phyloP scores from a whole-genome alignment of 2,329 filamentous ascomycete species.

The Beauveria bassiana region DNA sequence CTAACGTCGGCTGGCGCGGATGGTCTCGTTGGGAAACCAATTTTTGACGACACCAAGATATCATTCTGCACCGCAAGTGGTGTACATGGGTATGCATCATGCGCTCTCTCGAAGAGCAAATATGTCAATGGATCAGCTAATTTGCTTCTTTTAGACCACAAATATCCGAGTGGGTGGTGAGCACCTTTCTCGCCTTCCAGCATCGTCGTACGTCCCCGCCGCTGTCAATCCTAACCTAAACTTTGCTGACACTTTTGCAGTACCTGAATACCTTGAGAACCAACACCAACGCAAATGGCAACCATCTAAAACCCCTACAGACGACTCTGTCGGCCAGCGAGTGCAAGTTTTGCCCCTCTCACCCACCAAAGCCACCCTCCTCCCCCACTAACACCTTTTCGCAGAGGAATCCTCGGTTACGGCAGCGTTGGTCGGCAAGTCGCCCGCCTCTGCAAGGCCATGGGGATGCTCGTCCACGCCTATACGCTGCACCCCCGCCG shows the following conservation, averaged over 20 bases:
- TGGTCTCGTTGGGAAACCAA: slow-evolving; percentile 34
- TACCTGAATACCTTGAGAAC: slow-evolving; percentile 36
- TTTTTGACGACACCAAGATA: slow-evolving; percentile 43
- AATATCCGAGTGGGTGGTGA: slow-evolving; percentile 50
- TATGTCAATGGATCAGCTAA: background rate
- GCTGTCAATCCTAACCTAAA: background rate
- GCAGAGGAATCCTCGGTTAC: slow-evolving; percentile 46
- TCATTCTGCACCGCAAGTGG: slow-evolving; percentile 49
- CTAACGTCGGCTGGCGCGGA: slow-evolving; percentile 48
- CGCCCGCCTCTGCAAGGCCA: slow-evolving; percentile 49
- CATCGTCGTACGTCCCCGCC: slow-evolving; percentile 32
- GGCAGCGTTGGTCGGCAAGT: slow-evolving; percentile 46
- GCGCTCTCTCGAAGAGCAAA: too few relatives aligned
- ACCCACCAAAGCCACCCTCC: too few relatives aligned
- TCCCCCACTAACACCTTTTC: background rate
- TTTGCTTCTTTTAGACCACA: slow-evolving; percentile 34
- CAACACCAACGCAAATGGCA: slow-evolving; percentile 38
- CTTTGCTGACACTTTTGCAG: slow-evolving; percentile 19
- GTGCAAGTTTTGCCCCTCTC: slow-evolving; percentile 31
- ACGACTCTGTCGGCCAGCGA: slow-evolving; percentile 40
- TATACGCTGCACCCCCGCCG: slow-evolving; percentile 65
- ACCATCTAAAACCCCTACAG: slow-evolving; percentile 21
- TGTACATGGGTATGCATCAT: slow-evolving; percentile 41
- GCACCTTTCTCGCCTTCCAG: slow-evolving; percentile 42
- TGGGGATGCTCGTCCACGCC: slow-evolving; percentile 67